Base-by-base conservation (phyloP, 2,329 filamentous ascomycete species). In the Talaromyces albobiverticillius region DNA sequence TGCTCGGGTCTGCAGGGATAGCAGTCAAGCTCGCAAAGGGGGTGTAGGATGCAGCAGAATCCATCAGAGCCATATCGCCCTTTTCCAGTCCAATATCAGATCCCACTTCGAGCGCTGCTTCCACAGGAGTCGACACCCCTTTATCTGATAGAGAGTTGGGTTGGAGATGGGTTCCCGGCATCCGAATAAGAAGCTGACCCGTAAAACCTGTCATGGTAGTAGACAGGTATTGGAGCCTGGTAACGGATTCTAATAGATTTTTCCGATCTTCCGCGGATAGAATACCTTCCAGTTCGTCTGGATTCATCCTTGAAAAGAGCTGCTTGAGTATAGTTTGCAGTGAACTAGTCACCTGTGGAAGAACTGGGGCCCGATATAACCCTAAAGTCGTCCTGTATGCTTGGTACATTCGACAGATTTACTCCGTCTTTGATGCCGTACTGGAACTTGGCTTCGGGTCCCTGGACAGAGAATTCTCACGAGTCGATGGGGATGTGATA, bases 91-190 rank as follows among this genome's bases (percentile, higher is more conserved):
- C 38, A 4, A 42, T 42, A 22, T 42, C 38, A 4, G 10, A 4
- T 42, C 38, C 38, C 13, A 42, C 16, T 10, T 42, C 16, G 16
- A 14, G 11, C 5, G 16, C 38, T 20, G n/a, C 38, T 20, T 42
- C 10, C 22, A 42, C 13, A 4, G 38, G 38, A n/a, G 18, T 8
- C 20, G 4, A 13, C 11, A 16, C 20, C 7, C 16, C 22, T 42
- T 20, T 2, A 9, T 23, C 16, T 6, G 16, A 18, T 22, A 26
- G 14, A 3, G 9, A 18, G 11, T 60, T 64, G 0, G 75, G 75
- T 56, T 76, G 76, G 40, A 78, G 59, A 56, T 79, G 76, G 0
- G 54, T 70, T 2, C 76, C 76, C 23, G 65, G 42, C 0, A 53
- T 47, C 3, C 59, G 36, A 0, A 76, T 79, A 0, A 67, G 13